Evolutionary conservation across 768 basidiomycete species (phyloP).

Genomic region (Neoboletus brunneissimus): DNA sequence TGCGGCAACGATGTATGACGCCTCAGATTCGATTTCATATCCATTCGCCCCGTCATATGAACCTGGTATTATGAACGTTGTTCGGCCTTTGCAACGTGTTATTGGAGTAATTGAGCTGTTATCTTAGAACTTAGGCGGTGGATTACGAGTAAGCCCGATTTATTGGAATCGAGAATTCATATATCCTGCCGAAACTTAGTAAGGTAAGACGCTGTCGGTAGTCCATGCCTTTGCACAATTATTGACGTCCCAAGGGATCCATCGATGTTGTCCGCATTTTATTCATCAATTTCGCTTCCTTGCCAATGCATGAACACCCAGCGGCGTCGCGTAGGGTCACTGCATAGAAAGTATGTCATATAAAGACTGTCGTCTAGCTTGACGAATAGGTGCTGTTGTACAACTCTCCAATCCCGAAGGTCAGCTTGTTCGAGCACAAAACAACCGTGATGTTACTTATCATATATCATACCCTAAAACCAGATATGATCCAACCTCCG

Average conservation of each 20-base stretch:
- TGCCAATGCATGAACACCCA: background rate
- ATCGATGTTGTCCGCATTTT: background rate
- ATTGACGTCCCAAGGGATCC: background rate
- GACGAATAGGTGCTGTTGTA: background rate
- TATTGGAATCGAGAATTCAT: background rate
- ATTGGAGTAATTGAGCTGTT: background rate
- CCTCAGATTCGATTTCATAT: background rate
- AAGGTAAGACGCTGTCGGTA: background rate
- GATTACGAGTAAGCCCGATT: background rate
- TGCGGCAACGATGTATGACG: background rate
- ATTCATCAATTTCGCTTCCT: slow-evolving; percentile 10
- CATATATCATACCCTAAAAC: background rate
- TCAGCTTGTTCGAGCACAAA: slow-evolving; percentile 6
- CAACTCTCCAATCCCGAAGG: slow-evolving; percentile 1
- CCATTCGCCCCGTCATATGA: background rate
- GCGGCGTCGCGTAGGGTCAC: background rate
- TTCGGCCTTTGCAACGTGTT: slow-evolving; percentile 7
- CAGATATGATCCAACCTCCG: slow-evolving; percentile 13
- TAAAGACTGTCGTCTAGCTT: slow-evolving; percentile 8
- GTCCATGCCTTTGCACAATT: background rate
- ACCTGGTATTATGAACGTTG: background rate
- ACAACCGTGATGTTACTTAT: background rate
- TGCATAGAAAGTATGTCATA: slow-evolving; percentile 8
- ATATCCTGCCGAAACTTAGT: background rate
- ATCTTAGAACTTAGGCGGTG: background rate